These are phyloP conservation scores for Pseudoneurospora amorphoporcata DNA, from an alignment of 495 filamentous ascomycete genomes.

Conservation along the genomic window DNA sequence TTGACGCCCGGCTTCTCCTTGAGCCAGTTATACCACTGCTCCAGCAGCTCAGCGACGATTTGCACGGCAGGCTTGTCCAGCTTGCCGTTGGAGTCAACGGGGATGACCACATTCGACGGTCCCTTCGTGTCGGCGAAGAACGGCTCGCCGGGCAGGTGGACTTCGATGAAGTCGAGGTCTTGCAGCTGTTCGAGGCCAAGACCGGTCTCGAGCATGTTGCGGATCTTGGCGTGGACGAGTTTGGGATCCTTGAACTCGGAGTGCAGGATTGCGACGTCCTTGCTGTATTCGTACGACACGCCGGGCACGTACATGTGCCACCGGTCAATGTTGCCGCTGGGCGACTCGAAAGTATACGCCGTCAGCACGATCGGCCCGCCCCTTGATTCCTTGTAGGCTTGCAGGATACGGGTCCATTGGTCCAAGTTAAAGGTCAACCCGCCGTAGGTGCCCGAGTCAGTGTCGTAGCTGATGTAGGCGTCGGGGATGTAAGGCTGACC, in stretches of 20 bases:
- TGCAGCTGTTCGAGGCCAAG: not conserved
- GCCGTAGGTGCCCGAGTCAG: constrained; percentile 7
- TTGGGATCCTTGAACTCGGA: not conserved
- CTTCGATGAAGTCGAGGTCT: not conserved
- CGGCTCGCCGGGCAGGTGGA: constrained; percentile 6
- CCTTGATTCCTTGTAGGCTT: not conserved
- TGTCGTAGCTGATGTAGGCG: constrained; percentile 5
- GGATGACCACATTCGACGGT: not conserved
- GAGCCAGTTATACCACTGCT: not conserved
- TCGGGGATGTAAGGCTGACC: constrained; percentile 16
- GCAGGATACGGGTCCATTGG: constrained; percentile 5
- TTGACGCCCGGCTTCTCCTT: not conserved
- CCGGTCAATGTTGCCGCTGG: not conserved
- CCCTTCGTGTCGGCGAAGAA: not conserved
- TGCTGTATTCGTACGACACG: not conserved
- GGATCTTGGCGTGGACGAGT: not conserved
- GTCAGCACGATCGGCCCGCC: not conserved
- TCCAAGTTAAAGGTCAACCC: constrained; percentile 7
- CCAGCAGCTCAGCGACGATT: not conserved
- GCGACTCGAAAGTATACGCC: not conserved
- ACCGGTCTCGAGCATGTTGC: not conserved
- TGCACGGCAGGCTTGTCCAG: not conserved
- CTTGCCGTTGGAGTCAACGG: not conserved
- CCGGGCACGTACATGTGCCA: constrained; percentile 15
- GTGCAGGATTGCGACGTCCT: constrained; percentile 1